These are phyloP conservation scores for Nigrospora sphaerica DNA, from an alignment of 2,329 filamentous ascomycete genomes.

Conservation along the genomic window DNA sequence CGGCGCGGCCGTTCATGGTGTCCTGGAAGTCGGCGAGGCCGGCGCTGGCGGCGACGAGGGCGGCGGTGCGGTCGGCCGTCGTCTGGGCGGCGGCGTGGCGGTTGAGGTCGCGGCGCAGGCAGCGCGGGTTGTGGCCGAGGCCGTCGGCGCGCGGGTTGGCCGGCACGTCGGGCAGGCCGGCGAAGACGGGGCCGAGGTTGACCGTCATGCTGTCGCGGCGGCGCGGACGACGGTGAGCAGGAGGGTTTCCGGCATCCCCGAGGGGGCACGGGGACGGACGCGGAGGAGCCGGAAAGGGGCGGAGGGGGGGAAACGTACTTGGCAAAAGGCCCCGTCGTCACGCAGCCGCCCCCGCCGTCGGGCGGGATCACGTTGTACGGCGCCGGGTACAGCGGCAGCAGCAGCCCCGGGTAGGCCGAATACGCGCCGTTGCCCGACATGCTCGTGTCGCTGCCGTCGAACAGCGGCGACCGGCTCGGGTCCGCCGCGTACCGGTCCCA, in stretches of 20 bases:
- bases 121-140: conserved; percentile 31
- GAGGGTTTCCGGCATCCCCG: too few relatives aligned
- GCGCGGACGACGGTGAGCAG: too few relatives aligned
- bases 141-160: conserved; percentile 26
- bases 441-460: conserved; percentile 45
- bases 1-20: not conserved
- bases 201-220: conserved; percentile 36
- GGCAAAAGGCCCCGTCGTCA: conserved; percentile 39
- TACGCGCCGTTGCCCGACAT: conserved; percentile 39
- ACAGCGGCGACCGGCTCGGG: conserved; percentile 39
- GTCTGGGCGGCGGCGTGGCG: conserved; percentile 25
- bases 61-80: conserved; percentile 24
- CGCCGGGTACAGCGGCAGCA: not conserved
- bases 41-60: conserved; percentile 25
- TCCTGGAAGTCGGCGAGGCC: conserved; percentile 34
- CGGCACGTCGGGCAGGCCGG: conserved; percentile 17
- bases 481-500: conserved; percentile 43
- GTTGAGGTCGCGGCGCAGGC: conserved; percentile 34
- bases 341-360: conserved; percentile 47
- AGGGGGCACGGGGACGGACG: not conserved
- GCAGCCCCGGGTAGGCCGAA: not conserved
- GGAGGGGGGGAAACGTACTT: conserved; percentile 18
- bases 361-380: conserved; percentile 21
- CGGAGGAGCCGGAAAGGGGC: not conserved
- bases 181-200: conserved; percentile 27